Evolutionary conservation across 768 basidiomycete genomes (phyloP), one percentile per base, ranked within the genome.

Genomic region (Agrocybe chaxingu): DNA sequence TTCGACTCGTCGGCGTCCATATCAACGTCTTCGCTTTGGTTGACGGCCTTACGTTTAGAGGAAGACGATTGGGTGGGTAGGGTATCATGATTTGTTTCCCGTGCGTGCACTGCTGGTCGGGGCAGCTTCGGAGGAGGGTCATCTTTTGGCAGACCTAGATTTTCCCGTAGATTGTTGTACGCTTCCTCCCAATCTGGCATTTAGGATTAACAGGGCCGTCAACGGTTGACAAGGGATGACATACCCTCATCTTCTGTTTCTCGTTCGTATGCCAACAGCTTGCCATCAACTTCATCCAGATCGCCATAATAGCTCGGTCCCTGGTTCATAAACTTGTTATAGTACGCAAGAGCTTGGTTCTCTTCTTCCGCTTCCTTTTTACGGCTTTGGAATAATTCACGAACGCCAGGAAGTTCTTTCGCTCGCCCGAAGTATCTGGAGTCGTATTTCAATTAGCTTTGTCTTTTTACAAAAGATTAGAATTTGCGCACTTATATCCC

Each of bases 381-480:
- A 40, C 85, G 81, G 65, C 85, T 84, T 64, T 87, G 76, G 63
- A 98, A 98, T n/a, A 99, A 79, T 67, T 98, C 96, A 51, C 87
- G 85, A 8, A 98, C 92, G 35, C 96, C 95, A 0, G 96, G 96
- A 1, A 99, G 74, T 48, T 98, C 96, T 66, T 92, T 96, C 3
- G 96, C 93, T 29, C 95, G 87, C 50, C 95, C 96, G 66, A 99
- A 98, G 69, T 98, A 98, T 65, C 94, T 96, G 53, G 2, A 47
- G 33, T 8, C 29, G 10, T 18, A 18, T 9, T 43, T 18, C 49
- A 38, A 54, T 38, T 16, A 39, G 12, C 7, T 7, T 6, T 6
- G 0, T 37, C 10, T 42, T 24, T 42, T 10, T 11, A 45, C 16
- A 39, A 18, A 18, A 35, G 19, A 8, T 10, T 16, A 0, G 29